A percentile compares a stretch with the other conserved stretches of the same genome.
Conservation (phyloP, 2,329 filamentous ascomycete genomes). For the Penicillium glabrum region DNA sequence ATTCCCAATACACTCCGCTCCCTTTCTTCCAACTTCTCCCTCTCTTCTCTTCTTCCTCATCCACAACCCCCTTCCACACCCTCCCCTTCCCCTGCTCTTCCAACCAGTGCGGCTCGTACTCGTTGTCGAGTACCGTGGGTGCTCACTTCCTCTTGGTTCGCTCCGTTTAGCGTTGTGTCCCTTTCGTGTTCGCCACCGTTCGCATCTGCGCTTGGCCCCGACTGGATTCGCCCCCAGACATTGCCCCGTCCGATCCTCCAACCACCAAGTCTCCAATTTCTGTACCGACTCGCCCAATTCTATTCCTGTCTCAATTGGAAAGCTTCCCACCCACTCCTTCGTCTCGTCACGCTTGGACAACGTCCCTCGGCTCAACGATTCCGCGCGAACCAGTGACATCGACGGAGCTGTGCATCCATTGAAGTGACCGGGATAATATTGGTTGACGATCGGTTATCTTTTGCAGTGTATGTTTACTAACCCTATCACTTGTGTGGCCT, state of each 20-base stretch:
- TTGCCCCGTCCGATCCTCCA: conserved; percentile 11
- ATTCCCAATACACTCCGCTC: conserved; percentile 22
- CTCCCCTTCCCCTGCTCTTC: conserved; percentile 21
- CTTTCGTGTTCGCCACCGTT: conserved; percentile 5
- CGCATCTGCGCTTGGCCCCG: conserved; percentile 5
- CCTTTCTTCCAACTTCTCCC: conserved; percentile 20
- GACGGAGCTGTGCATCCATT: conserved; percentile 10
- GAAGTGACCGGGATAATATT: conserved; percentile 4
- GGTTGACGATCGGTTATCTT: conserved; percentile 1
- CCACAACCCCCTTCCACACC: conserved; percentile 15
- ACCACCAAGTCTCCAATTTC: conserved; percentile 9
- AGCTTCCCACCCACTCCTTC: background rate
- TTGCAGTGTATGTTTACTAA: conserved; percentile 6
- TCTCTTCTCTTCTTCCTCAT: conserved; percentile 19
- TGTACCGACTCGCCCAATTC: conserved; percentile 11
- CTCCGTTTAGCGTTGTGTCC: conserved; percentile 12
- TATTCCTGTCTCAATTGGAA: background rate
- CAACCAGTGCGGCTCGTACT: conserved; percentile 33
- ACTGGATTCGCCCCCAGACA: conserved; percentile 4
- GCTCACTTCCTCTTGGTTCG: conserved; percentile 12
- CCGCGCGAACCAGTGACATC: conserved; percentile 7
- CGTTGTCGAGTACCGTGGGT: conserved; percentile 26
- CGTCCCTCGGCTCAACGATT: conserved; percentile 1
- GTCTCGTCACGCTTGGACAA: background rate
- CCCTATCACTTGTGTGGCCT: background rate